phyloP scores from a whole-genome alignment of 169 alveolate species.

The Eimeria acervulina region DNA sequence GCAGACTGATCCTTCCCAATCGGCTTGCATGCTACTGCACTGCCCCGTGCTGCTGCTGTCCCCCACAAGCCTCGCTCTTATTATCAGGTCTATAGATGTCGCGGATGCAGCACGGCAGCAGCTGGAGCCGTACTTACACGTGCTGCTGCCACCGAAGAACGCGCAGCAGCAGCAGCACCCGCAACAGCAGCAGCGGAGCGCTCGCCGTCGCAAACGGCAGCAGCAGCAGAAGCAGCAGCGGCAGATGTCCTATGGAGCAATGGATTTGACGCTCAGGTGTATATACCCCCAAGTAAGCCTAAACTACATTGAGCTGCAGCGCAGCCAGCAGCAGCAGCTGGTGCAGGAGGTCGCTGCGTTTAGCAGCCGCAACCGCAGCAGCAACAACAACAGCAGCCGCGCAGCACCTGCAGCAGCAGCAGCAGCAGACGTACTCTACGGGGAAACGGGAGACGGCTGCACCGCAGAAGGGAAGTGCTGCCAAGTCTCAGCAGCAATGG shows the following conservation, averaged over 20 bases:
- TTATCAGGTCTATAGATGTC: not conserved
- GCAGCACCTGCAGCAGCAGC: constrained; percentile 35
- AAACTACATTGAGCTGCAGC: constrained; percentile 69
- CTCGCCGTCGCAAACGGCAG: constrained; percentile 15
- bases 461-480: not conserved
- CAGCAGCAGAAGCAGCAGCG: constrained; percentile 58
- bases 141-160: constrained; percentile 21
- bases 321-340: constrained; percentile 63
- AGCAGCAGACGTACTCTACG: not conserved
- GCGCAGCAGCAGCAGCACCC: not conserved
- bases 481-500: constrained; percentile 42
- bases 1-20: constrained; percentile 8
- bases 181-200: constrained; percentile 20
- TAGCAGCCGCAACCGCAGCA: constrained; percentile 35
- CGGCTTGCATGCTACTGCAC: constrained; percentile 73
- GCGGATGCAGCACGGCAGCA: constrained; percentile 75
- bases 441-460: constrained; percentile 23
- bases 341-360: constrained; percentile 26
- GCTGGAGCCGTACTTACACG: constrained; percentile 61
- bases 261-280: constrained; percentile 32
- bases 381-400: not conserved
- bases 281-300: constrained; percentile 58
- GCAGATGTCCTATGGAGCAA: constrained; percentile 44
- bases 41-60: constrained; percentile 61
- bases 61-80: constrained; percentile 55